Evolutionary conservation across 2,329 filamentous ascomycete species (phyloP).

Genomic region (Exophiala oligosperma): DNA sequence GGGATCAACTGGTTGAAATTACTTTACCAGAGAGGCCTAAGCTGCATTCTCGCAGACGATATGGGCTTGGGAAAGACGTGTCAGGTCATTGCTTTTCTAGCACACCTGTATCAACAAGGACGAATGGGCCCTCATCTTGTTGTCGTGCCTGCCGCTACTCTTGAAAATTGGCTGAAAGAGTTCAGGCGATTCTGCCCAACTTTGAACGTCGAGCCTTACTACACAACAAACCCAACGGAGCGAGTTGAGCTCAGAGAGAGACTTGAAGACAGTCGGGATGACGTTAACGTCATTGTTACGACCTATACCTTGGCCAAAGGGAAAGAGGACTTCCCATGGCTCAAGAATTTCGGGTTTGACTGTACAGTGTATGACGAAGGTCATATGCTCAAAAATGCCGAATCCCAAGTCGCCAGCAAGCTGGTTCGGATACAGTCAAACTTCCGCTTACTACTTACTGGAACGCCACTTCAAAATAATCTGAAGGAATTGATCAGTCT

Average conservation of each 20-base stretch:
- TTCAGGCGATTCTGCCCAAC: slow-evolving; percentile 82
- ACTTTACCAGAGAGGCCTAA: slow-evolving; percentile 75
- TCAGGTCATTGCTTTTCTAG: slow-evolving; percentile 89
- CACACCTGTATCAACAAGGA: slow-evolving; percentile 72
- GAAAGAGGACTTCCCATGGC: slow-evolving; percentile 62
- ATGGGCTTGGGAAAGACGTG: slow-evolving; percentile 97
- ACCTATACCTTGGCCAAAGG: slow-evolving; percentile 68
- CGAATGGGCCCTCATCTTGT: slow-evolving; percentile 75
- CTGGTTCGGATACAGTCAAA: slow-evolving; percentile 73
- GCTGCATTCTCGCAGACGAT: slow-evolving; percentile 92
- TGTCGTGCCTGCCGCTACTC: slow-evolving; percentile 87
- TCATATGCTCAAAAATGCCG: slow-evolving; percentile 86
- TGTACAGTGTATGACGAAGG: slow-evolving; percentile 87
- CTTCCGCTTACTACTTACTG: slow-evolving; percentile 85
- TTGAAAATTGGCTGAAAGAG: slow-evolving; percentile 94
- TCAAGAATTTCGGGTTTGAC: slow-evolving; percentile 59
- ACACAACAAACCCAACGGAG: slow-evolving; percentile 64
- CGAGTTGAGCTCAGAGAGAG: slow-evolving; percentile 67
- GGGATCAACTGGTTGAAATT: slow-evolving; percentile 93
- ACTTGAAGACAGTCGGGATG: slow-evolving; percentile 64
- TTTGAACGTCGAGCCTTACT: slow-evolving; percentile 70
- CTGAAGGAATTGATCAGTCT: slow-evolving; percentile 87
- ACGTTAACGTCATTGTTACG: slow-evolving; percentile 69
- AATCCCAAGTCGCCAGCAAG: slow-evolving; percentile 77
- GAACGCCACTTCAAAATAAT: slow-evolving; percentile 95